A percentile compares a stretch with the other conserved stretches of the same genome.
These are phyloP conservation scores for Claviceps pazoutovae DNA, from an alignment of 2,329 filamentous ascomycete genomes.

Conservation along the genomic window DNA sequence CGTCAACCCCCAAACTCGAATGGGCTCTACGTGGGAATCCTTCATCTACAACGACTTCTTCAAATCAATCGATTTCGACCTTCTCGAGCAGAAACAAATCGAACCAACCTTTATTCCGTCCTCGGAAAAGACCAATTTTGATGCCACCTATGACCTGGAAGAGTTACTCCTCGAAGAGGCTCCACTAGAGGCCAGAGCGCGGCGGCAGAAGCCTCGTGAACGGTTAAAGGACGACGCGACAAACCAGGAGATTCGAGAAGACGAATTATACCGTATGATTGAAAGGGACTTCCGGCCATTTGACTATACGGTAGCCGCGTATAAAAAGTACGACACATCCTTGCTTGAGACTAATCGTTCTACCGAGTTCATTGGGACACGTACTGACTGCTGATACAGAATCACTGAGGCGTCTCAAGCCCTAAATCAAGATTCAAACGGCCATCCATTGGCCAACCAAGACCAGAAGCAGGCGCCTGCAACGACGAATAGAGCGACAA, in stretches of 20 bases:
- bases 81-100: slow-evolving; percentile 73
- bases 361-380: not conserved
- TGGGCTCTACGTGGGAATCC: slow-evolving; percentile 75
- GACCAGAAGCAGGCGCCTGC: slow-evolving; percentile 27
- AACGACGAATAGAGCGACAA: slow-evolving; percentile 34
- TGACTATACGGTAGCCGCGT: slow-evolving; percentile 77
- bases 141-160: slow-evolving; percentile 94
- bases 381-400: slow-evolving; percentile 16
- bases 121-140: slow-evolving; percentile 96
- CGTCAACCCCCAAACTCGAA: slow-evolving; percentile 62
- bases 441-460: slow-evolving; percentile 3
- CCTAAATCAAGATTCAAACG: slow-evolving; percentile 8
- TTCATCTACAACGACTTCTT: slow-evolving; percentile 90
- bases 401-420: slow-evolving; percentile 20
- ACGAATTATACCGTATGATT: slow-evolving; percentile 87
- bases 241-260: slow-evolving; percentile 84
- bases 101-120: slow-evolving; percentile 87
- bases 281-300: slow-evolving; percentile 90
- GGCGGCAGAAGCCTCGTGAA: slow-evolving; percentile 86
- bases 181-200: slow-evolving; percentile 78
- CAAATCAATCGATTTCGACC: slow-evolving; percentile 67
- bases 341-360: too few relatives aligned
- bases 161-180: slow-evolving; percentile 89
- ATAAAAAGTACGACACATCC: slow-evolving; percentile 46
- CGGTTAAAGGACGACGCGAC: slow-evolving; percentile 88